phyloP scores from a whole-genome alignment of 345 rosid species.

The Raphanus sativus region DNA sequence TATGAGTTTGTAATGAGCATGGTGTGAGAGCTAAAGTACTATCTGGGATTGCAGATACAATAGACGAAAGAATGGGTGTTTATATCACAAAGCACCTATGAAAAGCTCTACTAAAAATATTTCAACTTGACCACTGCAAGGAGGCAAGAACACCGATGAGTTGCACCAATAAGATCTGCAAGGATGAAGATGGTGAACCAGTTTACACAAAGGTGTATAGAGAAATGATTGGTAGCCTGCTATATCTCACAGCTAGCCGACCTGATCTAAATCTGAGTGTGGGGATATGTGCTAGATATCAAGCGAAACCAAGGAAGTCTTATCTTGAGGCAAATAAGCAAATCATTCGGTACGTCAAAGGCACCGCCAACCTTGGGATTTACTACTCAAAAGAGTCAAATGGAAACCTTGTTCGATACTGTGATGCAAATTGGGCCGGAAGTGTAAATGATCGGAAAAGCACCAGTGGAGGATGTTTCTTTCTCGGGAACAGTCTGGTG shows the following conservation, averaged over 20 bases:
- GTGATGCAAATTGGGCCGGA: background rate
- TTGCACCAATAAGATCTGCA: background rate
- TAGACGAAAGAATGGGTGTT: background rate
- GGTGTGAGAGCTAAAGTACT: background rate
- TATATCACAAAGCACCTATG: background rate
- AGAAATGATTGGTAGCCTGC: background rate
- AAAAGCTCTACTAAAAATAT: background rate
- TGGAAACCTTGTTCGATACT: background rate
- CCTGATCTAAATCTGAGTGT: background rate
- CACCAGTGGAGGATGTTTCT: background rate
- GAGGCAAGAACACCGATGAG: background rate
- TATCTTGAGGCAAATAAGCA: background rate
- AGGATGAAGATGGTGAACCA: background rate
- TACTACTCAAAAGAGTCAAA: background rate
- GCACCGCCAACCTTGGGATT: background rate
- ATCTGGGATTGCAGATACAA: background rate
- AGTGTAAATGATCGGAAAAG: background rate
- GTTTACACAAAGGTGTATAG: background rate
- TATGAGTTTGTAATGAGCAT: background rate
- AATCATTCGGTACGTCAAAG: background rate
- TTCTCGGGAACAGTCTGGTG: background rate
- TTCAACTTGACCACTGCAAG: background rate
- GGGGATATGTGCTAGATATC: background rate
- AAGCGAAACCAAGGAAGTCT: background rate
- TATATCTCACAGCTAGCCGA: background rate